phyloP scores from a whole-genome alignment of 768 basidiomycete species.

The Hygrocybe punicea region DNA sequence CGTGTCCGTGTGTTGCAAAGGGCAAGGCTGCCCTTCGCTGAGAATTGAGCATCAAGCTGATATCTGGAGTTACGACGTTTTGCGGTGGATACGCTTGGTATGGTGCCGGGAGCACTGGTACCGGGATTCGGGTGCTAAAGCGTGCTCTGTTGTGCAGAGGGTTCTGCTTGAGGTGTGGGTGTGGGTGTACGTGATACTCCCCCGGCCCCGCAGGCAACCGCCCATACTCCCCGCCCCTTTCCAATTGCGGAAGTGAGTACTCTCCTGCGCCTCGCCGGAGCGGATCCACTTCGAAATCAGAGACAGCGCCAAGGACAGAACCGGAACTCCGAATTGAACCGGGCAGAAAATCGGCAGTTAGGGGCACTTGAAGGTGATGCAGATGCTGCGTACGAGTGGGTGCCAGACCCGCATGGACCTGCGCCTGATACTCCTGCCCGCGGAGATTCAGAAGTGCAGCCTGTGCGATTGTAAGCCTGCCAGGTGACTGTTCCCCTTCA shows the following conservation, averaged over 20 bases:
- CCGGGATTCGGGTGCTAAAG: neutral
- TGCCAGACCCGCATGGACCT: neutral
- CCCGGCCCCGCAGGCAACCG: neutral
- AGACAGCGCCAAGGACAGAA: neutral
- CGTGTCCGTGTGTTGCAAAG: neutral
- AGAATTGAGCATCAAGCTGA: constrained; percentile 38
- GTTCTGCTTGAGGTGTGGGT: neutral
- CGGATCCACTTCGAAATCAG: neutral
- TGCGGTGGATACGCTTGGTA: neutral
- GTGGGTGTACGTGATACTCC: neutral
- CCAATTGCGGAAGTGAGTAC: neutral
- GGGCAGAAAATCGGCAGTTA: neutral
- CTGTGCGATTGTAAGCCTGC: constrained; percentile 71
- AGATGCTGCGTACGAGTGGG: neutral
- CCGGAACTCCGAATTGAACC: neutral
- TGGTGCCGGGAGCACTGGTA: neutral
- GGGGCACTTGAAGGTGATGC: neutral
- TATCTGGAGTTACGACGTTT: constrained; percentile 29
- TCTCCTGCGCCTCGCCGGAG: neutral
- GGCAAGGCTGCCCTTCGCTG: constrained; percentile 16
- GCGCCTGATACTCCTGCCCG: constrained; percentile 53
- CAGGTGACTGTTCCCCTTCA: constrained; percentile 62
- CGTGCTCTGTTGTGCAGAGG: neutral
- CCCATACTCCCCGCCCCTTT: neutral
- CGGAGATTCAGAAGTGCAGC: constrained; percentile 73